Percentiles rank a stretch among this genome's conserved stretches.
Conservation (phyloP, 2,329 filamentous ascomycete genomes). For the Hymenoscyphus occultus region DNA sequence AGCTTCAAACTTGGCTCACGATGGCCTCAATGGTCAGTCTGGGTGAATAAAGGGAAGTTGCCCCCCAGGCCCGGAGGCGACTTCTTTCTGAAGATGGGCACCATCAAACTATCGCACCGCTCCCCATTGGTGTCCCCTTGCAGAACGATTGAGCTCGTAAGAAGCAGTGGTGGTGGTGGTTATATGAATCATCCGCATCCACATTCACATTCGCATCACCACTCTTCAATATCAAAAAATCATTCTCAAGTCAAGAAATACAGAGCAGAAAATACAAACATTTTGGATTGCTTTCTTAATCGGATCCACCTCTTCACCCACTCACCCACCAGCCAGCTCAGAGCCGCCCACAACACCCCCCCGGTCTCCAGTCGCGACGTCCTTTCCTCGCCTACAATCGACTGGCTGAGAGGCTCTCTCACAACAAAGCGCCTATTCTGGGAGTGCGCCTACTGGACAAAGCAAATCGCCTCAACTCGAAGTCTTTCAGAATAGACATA, state of each 20-base stretch:
- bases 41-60: conserved; percentile 25
- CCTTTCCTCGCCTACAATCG: conserved; percentile 21
- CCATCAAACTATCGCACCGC: conserved; percentile 21
- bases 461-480: conserved; percentile 29
- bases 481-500: conserved; percentile 18
- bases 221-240: conserved; percentile 5
- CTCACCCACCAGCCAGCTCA: background rate
- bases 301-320: background rate
- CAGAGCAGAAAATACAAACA: background rate
- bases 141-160: conserved; percentile 19
- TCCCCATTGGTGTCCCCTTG: conserved; percentile 30
- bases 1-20: conserved; percentile 9
- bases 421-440: conserved; percentile 33
- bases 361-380: conserved; percentile 17
- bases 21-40: background rate
- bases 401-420: conserved; percentile 30
- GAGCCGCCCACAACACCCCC: background rate
- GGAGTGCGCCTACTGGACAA: conserved; percentile 30
- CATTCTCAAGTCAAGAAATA: conserved; percentile 1
- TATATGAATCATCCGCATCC: conserved; percentile 10
- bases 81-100: conserved; percentile 33
- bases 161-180: conserved; percentile 23
- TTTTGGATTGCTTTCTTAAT: background rate
- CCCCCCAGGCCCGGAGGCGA: conserved; percentile 23
- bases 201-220: conserved; percentile 17